phyloP scores from a whole-genome alignment of 2,329 filamentous ascomycete species.

The Alternaria sp. region DNA sequence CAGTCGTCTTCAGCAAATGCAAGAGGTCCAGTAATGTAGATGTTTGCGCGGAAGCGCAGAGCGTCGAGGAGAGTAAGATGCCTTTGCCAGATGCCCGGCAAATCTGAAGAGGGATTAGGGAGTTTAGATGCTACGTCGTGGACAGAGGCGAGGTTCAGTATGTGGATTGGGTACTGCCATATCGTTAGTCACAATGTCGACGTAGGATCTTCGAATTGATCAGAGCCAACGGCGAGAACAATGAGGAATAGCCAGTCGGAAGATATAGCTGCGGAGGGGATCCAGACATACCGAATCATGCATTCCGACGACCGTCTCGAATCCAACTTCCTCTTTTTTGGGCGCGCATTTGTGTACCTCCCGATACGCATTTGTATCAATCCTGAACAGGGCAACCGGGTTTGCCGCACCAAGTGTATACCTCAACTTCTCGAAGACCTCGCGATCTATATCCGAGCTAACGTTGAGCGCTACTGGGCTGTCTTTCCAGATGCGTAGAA shows the following conservation, averaged over 20 bases:
- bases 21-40: constrained; percentile 70
- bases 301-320: constrained; percentile 72
- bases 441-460: constrained; percentile 56
- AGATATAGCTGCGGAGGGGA: neutral
- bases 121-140: constrained; percentile 67
- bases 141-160: constrained; percentile 72
- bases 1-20: constrained; percentile 76
- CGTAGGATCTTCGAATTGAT: constrained; percentile 1
- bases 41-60: constrained; percentile 74
- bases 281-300: constrained; percentile 67
- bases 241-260: neutral
- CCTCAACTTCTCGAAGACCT: constrained; percentile 69
- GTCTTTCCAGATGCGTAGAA: constrained; percentile 73
- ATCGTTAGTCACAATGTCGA: constrained; percentile 1
- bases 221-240: neutral
- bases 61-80: constrained; percentile 64
- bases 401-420: constrained; percentile 73
- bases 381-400: constrained; percentile 72
- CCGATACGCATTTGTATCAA: constrained; percentile 66
- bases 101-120: constrained; percentile 52
- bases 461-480: constrained; percentile 59
- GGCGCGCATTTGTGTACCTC: constrained; percentile 70
- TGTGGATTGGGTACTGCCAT: constrained; percentile 72
- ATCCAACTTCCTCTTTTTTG: constrained; percentile 64
- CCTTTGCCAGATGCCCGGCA: constrained; percentile 53